These are phyloP conservation scores for Ascoidea tarda DNA, from an alignment of 805 yeast species.

Conservation along the genomic window DNA sequence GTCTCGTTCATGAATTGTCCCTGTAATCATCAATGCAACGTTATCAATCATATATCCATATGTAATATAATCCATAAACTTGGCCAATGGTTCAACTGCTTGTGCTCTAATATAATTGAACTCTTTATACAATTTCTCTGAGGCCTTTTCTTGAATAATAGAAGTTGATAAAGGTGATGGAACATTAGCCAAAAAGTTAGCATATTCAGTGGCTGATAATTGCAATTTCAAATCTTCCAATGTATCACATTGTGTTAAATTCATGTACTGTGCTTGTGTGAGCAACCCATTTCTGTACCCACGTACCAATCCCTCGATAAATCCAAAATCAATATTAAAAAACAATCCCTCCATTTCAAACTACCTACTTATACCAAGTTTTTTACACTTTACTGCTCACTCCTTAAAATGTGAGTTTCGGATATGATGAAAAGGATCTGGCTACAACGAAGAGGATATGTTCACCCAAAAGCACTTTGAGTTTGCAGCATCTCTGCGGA, in stretches of 20 bases:
- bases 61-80: conserved; percentile 83
- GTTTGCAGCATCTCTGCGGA: too few species aligned
- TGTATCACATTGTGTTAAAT: conserved; percentile 90
- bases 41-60: conserved; percentile 98
- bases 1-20: conserved; percentile 92
- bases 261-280: conserved; percentile 68
- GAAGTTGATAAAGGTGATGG: conserved; percentile 78
- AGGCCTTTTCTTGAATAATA: conserved; percentile 68
- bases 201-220: conserved; percentile 91
- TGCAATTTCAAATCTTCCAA: conserved; percentile 90
- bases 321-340: conserved; percentile 85
- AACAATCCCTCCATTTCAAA: conserved; percentile 76
- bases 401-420: too few species aligned
- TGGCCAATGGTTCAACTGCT: conserved; percentile 64
- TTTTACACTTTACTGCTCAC: too few species aligned
- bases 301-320: conserved; percentile 86
- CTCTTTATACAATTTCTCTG: conserved; percentile 63
- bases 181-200: conserved; percentile 72
- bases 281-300: conserved; percentile 84
- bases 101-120: conserved; percentile 78
- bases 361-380: not conserved
- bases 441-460: too few species aligned
- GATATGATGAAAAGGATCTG: too few species aligned
- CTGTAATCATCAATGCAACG: conserved; percentile 90
- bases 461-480: too few species aligned